Base-by-base conservation (phyloP, 2,329 filamentous ascomycete genomes). In the Stachybotrys chlorohalonatus region DNA sequence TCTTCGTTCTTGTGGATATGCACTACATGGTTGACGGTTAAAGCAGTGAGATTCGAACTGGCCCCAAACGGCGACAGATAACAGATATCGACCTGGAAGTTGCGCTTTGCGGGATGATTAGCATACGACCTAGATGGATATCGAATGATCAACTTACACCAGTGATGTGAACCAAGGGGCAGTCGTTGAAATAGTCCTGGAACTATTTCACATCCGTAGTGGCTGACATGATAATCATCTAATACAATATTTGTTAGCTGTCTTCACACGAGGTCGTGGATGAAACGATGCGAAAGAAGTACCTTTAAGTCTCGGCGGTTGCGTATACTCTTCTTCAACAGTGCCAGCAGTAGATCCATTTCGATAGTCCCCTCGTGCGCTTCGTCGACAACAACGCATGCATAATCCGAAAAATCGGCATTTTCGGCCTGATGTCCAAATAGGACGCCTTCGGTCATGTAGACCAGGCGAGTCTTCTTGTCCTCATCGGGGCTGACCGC, bases 401-500 rank as follows among this genome's bases (percentile, higher is more conserved):
- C 49, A 46, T 54, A 58, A 7, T 39, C 47, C 15, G 52, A 50
- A 4, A 58, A 32, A n/a, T 24, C 13, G 13, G 45, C 53, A 31
- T 58, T 53, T 1, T 3, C 8, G 36, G 7, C 6, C 9, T 30
- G 15, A n/a, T 6, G 48, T 17, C 13, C 11, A 7, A 53, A 30
- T 30, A 58, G 53, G 13, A 55, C 7, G 48, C 52, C 55, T 53
- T 58, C 60, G 7, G 58, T 60, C 55, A 61, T 54, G 30, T 60
- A 60, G 6, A 4, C n/a, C 6, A 61, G 51, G 15, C 54, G 55
- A 4, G 55, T 58, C 42, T 52, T 53, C 16, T 51, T 46, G 2
- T 31, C 24, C 1, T 49, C 52, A 11, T 39, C 11, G 7, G 16
- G 36, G 65, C 83, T 87, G 0, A 89, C 92, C 56, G 85, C 85